Base-by-base conservation (phyloP, 306 rosid species). In the Geum urbanum region DNA sequence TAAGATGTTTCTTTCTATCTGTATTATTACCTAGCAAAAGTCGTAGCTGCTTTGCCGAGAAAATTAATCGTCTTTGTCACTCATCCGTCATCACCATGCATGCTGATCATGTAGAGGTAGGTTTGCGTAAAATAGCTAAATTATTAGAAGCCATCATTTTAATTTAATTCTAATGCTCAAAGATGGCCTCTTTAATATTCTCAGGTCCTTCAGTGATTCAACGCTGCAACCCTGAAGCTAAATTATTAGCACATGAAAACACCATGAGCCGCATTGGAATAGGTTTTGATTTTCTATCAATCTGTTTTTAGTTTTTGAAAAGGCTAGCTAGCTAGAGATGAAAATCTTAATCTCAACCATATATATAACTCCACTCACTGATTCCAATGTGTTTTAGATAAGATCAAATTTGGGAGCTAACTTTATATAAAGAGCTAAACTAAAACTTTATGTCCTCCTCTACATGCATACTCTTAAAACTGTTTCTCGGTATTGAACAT, bases 201-300 rank as follows among this genome's bases (percentile, higher is more conserved):
- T 40, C 96, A 92, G 97, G 97, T 80, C 96, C 89, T 67, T 83
- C 96, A 37, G 84, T 85, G 61, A 80, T 92, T 77, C 96, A 92
- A 76, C 86, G 78, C 75, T 82, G 75, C 90, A 89, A 89, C 72
- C 97, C 97, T 52, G 85, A 89, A 63, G 89, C 96, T 58, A 85
- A 67, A 52, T 62, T 89, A 81, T 67, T 92, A 60, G 95, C 90
- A 19, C 96, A 92, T 73, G 89, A 86, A 73, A 89, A 89, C 76
- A 89, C 97, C 65, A 81, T 86, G 89, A 80, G 54, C 5, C 87
- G 87, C 79, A 82, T 91, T 61, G 82, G 90, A 71, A 87, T 22
- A 89, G 96, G 97, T 91, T 83, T 56, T 58, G 46, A 55, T 62
- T 40, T 55, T 52, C 35, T 15, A 11, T 13, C 45, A 64, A 7